A percentile compares a stretch with the other conserved stretches of the same genome.
Evolutionary conservation across 2,329 filamentous ascomycete species (phyloP).

Genomic region (Penicillium digitatum): DNA sequence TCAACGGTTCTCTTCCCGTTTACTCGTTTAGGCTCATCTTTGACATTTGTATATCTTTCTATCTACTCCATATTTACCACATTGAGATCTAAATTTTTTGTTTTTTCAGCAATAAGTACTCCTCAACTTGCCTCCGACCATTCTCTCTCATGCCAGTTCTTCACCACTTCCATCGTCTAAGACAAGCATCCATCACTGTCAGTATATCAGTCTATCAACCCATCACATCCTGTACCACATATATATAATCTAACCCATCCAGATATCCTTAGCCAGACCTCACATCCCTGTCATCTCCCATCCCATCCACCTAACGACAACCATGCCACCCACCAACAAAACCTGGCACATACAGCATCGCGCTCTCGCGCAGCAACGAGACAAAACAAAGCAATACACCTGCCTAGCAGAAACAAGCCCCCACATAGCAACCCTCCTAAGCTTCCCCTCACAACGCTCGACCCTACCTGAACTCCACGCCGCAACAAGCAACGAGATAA

Average conservation of each 20-base stretch:
- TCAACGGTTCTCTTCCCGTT: neutral
- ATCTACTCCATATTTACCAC: neutral
- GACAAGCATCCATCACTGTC: neutral
- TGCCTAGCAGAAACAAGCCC: conserved; percentile 23
- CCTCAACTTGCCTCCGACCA: neutral
- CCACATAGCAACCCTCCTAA: conserved; percentile 27
- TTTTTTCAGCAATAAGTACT: neutral
- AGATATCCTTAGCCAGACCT: neutral
- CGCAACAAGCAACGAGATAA: conserved; percentile 24
- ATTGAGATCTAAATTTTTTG: neutral
- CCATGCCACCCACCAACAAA: conserved; percentile 14
- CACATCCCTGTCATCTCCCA: neutral
- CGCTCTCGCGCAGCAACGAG: conserved; percentile 4
- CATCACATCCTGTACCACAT: neutral
- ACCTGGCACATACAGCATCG: conserved; percentile 9
- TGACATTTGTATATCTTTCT: neutral
- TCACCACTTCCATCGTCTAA: neutral
- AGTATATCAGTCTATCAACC: neutral
- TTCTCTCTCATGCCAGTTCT: neutral
- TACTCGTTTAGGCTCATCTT: neutral
- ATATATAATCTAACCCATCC: neutral
- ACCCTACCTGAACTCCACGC: conserved; percentile 21
- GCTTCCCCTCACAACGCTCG: conserved; percentile 26
- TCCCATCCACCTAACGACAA: neutral
- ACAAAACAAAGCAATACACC: conserved; percentile 15